Evolutionary conservation across 768 basidiomycete genomes (phyloP), one percentile per base, ranked within the genome.

Genomic region (Mycena indigotica): DNA sequence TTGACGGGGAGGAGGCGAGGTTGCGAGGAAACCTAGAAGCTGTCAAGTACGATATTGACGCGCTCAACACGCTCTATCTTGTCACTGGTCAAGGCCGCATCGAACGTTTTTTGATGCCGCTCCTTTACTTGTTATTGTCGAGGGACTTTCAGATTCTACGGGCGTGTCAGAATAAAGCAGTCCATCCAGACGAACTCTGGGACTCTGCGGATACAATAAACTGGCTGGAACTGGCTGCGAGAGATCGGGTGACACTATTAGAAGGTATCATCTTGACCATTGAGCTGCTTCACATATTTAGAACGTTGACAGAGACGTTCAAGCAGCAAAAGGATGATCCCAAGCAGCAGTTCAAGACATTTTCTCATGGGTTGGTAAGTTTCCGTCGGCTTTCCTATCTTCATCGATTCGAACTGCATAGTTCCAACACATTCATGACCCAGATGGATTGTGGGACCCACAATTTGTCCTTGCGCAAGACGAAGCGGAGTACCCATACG

Each of bases 61-160:
- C 65, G n/a, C 26, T 55, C 15, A 65, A 72, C 39, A 71, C 72
- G 0, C 55, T 74, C 2, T 53, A 49, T 15, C 61, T 74, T 16
- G 55, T 74, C 24, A 66, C 62, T 0, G 75, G 73, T 4, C 66
- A 66, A 1, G 72, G 75, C 5, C 60, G 73, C 24, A 71, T 75
- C 19, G 75, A 76, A 59, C 61, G 68, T 75, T 70, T 70, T 52
- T 40, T 75, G 8, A 65, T 75, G 3, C 73, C 75, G 0, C 60
- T 77, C n/a, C 53, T 77, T 1, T 72, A 71, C 52, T 66, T 78
- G 0, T 62, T 76, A 0, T 57, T 75, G 23, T 63, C 68, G 40
- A 67, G 72, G 28, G 72, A 77, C 62, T 62, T 73, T 26, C 64
- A 71, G 38, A 69, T 73, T 24, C 62, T 77, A 30, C 64, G 66